These are phyloP conservation scores for Prunella vulgaris DNA, from an alignment of 257 asterid genomes.

Conservation along the genomic window DNA sequence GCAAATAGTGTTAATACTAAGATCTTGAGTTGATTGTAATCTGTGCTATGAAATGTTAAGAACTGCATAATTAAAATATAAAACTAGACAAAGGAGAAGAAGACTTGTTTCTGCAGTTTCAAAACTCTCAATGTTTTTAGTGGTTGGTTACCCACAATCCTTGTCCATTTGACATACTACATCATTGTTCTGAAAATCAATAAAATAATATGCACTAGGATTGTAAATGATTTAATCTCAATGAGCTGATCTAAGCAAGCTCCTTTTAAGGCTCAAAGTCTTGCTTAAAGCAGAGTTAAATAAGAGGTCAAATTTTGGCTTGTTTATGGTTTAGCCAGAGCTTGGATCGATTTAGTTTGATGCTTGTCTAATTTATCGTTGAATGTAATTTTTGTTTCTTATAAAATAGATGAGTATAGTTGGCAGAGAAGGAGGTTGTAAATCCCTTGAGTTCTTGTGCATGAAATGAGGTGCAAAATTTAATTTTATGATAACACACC, in stretches of 20 bases:
- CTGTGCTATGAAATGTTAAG: neutral
- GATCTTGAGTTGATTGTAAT: constrained; percentile 3
- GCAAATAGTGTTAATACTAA: neutral
- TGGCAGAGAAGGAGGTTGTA: neutral
- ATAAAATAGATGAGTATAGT: neutral
- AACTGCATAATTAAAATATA: neutral
- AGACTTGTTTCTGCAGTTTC: constrained; percentile 4
- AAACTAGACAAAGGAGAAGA: neutral
- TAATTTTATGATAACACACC: neutral
- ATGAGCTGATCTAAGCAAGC: neutral
- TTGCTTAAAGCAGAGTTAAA: neutral
- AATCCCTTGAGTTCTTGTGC: neutral
- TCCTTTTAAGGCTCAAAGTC: neutral
- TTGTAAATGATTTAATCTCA: neutral
- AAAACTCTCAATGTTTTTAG: neutral
- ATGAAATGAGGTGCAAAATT: too few species aligned
- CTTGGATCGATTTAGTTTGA: neutral
- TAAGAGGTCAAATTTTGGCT: constrained; percentile 8
- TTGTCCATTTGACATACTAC: neutral
- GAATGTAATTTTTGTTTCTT: neutral
- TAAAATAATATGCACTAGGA: neutral
- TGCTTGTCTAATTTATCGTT: too few species aligned
- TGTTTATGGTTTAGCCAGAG: neutral
- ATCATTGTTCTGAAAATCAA: neutral
- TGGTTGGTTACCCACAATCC: neutral